Evolutionary conservation across 148 eudicot genomes (phyloP).

Genomic region (Camellia lanceoleosa): DNA sequence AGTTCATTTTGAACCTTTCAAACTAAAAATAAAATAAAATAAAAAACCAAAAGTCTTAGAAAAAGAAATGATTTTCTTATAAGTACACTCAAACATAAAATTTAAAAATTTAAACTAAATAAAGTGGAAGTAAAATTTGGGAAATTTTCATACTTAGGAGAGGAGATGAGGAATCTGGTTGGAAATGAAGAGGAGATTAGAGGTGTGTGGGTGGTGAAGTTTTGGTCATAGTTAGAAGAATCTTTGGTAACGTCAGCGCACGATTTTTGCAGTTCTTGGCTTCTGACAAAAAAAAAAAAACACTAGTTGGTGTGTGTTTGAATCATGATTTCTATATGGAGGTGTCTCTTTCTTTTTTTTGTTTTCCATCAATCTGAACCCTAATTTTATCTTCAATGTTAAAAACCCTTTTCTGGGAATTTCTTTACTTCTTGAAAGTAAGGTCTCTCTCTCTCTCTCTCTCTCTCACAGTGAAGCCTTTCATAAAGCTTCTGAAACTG

Average conservation of each 20-base stretch:
- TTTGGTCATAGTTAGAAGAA: conserved; percentile 23
- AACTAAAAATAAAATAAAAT: too few relatives aligned
- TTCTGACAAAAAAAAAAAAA: conserved; percentile 18
- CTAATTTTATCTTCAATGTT: conserved; percentile 11
- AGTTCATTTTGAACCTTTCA: too few relatives aligned
- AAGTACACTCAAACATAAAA: too few relatives aligned
- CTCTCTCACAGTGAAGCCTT: conserved; percentile 18
- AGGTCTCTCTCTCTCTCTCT: background rate
- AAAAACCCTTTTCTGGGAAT: background rate
- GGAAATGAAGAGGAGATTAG: conserved; percentile 2
- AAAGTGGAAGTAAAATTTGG: too few relatives aligned
- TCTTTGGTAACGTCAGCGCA: conserved; percentile 38
- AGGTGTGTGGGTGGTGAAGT: background rate
- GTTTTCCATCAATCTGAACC: conserved; percentile 2
- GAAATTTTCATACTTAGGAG: background rate
- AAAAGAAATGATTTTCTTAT: too few relatives aligned
- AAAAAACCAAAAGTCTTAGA: too few relatives aligned
- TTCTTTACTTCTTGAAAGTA: background rate
- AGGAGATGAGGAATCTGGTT: conserved; percentile 5
- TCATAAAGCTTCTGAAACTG: conserved; percentile 26
- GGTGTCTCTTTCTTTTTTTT: background rate
- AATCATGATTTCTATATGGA: background rate
- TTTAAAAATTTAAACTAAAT: too few relatives aligned
- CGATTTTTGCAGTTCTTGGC: conserved; percentile 34
- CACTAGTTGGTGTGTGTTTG: background rate